These are phyloP conservation scores for Anthostomella pinea DNA, from an alignment of 2,329 filamentous ascomycete genomes.

Conservation along the genomic window DNA sequence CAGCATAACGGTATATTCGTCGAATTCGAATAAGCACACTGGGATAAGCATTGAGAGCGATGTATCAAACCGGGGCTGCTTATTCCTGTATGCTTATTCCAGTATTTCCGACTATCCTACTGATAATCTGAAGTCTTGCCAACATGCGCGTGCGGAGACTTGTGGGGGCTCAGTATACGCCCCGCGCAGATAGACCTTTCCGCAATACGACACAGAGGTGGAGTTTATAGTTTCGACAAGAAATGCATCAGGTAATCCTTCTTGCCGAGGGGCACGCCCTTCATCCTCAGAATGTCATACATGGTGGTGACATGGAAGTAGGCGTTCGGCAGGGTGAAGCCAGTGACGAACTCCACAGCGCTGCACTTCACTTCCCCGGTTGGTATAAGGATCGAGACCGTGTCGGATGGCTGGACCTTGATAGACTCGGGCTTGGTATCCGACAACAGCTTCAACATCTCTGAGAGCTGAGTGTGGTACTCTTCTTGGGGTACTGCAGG, in stretches of 20 bases:
- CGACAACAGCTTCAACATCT: constrained; percentile 29
- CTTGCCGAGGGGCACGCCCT: constrained; percentile 63
- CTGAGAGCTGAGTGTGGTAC: constrained; percentile 33
- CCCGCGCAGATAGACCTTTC: too few relatives aligned
- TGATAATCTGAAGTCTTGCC: too few relatives aligned
- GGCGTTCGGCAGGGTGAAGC: constrained; percentile 56
- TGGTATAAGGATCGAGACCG: constrained; percentile 32
- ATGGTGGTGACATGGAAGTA: constrained; percentile 61
- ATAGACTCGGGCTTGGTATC: constrained; percentile 31
- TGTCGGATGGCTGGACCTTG: constrained; percentile 32
- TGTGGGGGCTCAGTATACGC: too few relatives aligned
- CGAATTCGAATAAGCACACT: too few relatives aligned
- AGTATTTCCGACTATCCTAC: too few relatives aligned
- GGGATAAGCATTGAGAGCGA: too few relatives aligned
- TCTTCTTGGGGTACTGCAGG: constrained; percentile 28
- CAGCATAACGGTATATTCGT: too few relatives aligned
- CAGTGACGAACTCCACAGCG: constrained; percentile 44
- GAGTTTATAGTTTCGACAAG: too few relatives aligned
- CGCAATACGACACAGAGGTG: too few relatives aligned
- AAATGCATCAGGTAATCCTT: constrained; percentile 43
- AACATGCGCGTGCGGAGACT: too few relatives aligned
- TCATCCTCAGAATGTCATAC: constrained; percentile 59
- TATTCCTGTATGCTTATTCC: too few relatives aligned
- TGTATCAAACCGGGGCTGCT: too few relatives aligned
- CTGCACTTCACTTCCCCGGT: constrained; percentile 27